phyloP scores from a whole-genome alignment of 805 yeast genomes.

The Ogataea wickerhamii region DNA sequence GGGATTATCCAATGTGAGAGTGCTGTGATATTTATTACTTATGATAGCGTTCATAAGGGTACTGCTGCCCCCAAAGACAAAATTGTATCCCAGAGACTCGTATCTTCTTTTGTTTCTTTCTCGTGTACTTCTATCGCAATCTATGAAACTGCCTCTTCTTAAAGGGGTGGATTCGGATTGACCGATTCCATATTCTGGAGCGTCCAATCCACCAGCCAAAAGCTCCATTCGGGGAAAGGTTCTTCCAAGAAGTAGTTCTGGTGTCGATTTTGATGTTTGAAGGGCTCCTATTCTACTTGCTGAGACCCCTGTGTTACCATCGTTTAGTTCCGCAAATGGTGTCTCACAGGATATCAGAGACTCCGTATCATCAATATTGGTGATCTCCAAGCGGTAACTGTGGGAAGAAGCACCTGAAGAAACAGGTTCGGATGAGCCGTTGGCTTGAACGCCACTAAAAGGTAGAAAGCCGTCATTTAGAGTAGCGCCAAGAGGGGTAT shows the following conservation, averaged over 20 bases:
- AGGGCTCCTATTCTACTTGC: not conserved
- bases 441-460: not conserved
- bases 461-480: not conserved
- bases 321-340: not conserved
- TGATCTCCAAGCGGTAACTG: too few species aligned
- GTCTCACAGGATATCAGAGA: not conserved
- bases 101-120: too few species aligned
- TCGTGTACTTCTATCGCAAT: not conserved
- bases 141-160: not conserved
- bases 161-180: not conserved
- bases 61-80: slow-evolving; percentile 22
- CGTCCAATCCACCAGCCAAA: too few species aligned
- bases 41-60: slow-evolving; percentile 17
- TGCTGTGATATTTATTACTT: slow-evolving; percentile 5
- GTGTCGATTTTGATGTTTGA: slow-evolving; percentile 6
- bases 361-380: not conserved
- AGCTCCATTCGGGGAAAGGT: not conserved
- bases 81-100: slow-evolving; percentile 18
- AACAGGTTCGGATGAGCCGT: not conserved
- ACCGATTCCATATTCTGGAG: too few species aligned
- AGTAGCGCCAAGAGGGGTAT: not conserved
- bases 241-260: slow-evolving; percentile 3
- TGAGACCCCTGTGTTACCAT: not conserved
- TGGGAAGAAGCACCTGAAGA: not conserved
- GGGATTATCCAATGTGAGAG: not conserved